Evolutionary conservation across 352 stramenopile genomes (phyloP).

Genomic region (Phytophthora pseudosyringae): DNA sequence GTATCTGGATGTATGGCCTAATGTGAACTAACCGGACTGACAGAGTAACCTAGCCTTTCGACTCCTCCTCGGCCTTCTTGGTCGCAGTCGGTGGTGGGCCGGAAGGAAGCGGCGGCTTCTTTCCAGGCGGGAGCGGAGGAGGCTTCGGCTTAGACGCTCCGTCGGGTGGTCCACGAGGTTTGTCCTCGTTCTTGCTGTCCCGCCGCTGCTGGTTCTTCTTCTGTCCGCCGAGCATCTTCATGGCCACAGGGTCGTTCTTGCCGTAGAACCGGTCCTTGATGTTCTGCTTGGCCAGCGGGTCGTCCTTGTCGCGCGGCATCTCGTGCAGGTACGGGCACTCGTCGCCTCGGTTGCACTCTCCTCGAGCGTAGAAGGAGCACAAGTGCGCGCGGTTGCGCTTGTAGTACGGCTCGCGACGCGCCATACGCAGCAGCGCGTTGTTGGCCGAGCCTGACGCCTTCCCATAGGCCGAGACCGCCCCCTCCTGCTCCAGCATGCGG

Average conservation of each 20-base stretch:
- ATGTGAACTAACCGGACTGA: conserved; percentile 21
- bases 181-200: conserved; percentile 32
- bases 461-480: conserved; percentile 87
- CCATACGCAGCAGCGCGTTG: conserved; percentile 85
- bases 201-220: conserved; percentile 34
- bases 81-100: conserved; percentile 51
- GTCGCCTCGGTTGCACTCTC: conserved; percentile 93
- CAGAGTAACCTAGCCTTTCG: conserved; percentile 25
- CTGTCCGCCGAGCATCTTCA: conserved; percentile 83
- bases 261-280: conserved; percentile 95
- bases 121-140: conserved; percentile 55
- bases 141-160: conserved; percentile 56
- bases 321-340: conserved; percentile 96
- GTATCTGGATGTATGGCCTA: conserved; percentile 17
- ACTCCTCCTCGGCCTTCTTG: conserved; percentile 29
- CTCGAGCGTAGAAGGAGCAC: conserved; percentile 95
- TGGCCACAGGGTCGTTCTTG: conserved; percentile 93
- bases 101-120: conserved; percentile 68
- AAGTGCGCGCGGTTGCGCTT: conserved; percentile 92
- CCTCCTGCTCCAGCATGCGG: conserved; percentile 92
- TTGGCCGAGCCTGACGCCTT: conserved; percentile 68
- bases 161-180: conserved; percentile 21
- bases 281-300: conserved; percentile 96
- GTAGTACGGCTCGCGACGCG: conserved; percentile 90
- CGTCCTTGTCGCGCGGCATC: conserved; percentile 92